Conservation (phyloP, 805 yeast genomes). For the Wickerhamiella australiensis region DNA sequence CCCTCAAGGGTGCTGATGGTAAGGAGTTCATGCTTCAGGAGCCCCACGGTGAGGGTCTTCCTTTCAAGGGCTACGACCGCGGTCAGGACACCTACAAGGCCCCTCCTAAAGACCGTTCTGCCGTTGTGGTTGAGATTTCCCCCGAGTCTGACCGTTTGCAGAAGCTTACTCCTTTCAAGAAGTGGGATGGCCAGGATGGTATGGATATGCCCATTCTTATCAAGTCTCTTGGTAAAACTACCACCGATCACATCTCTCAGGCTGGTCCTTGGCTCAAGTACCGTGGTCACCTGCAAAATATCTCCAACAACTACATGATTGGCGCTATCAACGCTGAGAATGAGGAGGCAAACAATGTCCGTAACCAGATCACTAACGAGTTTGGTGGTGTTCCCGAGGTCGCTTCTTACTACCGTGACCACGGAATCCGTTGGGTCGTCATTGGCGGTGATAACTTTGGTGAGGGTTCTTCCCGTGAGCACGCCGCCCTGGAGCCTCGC, state of each 20-base stretch:
- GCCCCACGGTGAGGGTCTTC: slow-evolving; percentile 86
- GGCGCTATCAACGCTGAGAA: slow-evolving; percentile 98
- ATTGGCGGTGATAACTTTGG: slow-evolving; percentile 98
- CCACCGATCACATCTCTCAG: slow-evolving; percentile 98
- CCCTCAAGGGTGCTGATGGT: slow-evolving; percentile 78
- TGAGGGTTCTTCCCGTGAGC: slow-evolving; percentile 99
- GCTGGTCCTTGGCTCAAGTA: slow-evolving; percentile 99
- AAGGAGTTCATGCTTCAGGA: slow-evolving; percentile 78
- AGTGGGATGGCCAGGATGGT: slow-evolving; percentile 97
- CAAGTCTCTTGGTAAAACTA: slow-evolving; percentile 94
- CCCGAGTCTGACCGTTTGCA: slow-evolving; percentile 96
- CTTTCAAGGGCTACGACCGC: slow-evolving; percentile 75
- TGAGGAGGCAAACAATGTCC: slow-evolving; percentile 82
- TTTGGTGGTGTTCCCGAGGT: slow-evolving; percentile 95
- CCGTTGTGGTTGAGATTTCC: slow-evolving; percentile 61
- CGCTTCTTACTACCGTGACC: slow-evolving; percentile 87
- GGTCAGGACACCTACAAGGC: slow-evolving; percentile 96
- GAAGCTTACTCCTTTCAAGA: slow-evolving; percentile 79
- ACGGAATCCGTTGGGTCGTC: slow-evolving; percentile 91
- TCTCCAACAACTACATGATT: slow-evolving; percentile 97
- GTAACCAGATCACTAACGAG: slow-evolving; percentile 83
- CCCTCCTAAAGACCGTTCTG: slow-evolving; percentile 77
- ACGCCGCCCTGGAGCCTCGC: slow-evolving; percentile 99
- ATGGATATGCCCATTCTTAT: slow-evolving; percentile 80
- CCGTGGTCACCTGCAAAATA: slow-evolving; percentile 99